Evolutionary conservation across 2,329 filamentous ascomycete genomes (phyloP), one percentile per base, ranked within the genome.

Genomic region (Hymenoscyphus linearis): DNA sequence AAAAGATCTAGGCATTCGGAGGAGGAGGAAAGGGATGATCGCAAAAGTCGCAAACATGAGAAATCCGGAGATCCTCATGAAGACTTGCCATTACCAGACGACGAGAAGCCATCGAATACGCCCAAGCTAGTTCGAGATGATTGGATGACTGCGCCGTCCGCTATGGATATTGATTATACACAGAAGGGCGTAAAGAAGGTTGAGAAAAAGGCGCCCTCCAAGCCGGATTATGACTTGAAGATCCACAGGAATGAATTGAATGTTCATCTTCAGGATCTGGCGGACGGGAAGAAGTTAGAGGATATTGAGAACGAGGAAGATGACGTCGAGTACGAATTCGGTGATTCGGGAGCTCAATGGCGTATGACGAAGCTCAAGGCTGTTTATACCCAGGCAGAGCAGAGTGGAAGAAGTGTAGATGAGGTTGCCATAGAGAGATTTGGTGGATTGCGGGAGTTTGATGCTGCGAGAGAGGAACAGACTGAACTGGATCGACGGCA

Each of bases 361-460:
- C 87, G 96, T 56, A 96, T 99, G 93, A 96, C 89, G 5, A 97
- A 93, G 74, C 83, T 99, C 35, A 92, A 89, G 66, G 89, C 86
- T 12, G 90, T 96, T 1, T 96, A 96, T 74, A 83, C 85, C 27
- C 83, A 87, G 59, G 91, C 92, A 0, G 82, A 96, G 67, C 87
- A 95, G 68, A 86, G 80, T 0, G 87, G 86, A 0, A 82, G 82
- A n/a, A 70, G 84, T 0, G 80, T 96, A 0, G 93, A 98, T 6
- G 90, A 96, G 0, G 79, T 98, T 55, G 95, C 93, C 0, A 69
- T 89, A 40, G 89, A 96, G 68, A 83, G 91, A 13, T 97, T 89
- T 71, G 93, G 93, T 1, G 86, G 85, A 66, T 72, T 99, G 16
- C 83, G 87, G 27, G 88, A 90, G 14, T 99, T 98, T 70, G 95